A percentile compares a stretch with the other conserved stretches of the same genome.
Evolutionary conservation across 306 rosid genomes (phyloP).

Genomic region (Quercus agrifolia): DNA sequence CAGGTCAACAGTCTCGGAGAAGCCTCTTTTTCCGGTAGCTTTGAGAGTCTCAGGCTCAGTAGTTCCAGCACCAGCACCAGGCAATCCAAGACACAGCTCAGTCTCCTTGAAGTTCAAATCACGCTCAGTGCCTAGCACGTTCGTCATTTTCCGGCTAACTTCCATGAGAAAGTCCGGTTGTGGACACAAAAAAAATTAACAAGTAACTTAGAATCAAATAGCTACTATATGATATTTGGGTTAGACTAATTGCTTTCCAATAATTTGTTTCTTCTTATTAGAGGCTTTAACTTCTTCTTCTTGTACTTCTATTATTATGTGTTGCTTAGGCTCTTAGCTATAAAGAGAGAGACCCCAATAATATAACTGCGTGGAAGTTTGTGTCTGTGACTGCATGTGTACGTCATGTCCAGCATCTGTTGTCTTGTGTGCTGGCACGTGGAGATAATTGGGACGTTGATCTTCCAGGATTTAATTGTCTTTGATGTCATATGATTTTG

Average conservation of each 20-base stretch:
- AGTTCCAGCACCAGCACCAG: constrained; percentile 38
- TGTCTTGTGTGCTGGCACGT: constrained; percentile 22
- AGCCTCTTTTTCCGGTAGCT: constrained; percentile 78
- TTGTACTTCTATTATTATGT: constrained; percentile 38
- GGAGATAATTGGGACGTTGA: constrained; percentile 38
- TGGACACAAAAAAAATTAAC: background rate
- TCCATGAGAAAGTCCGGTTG: constrained; percentile 10
- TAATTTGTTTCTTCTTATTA: background rate
- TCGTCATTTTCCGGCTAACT: constrained; percentile 46
- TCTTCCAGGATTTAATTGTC: constrained; percentile 8
- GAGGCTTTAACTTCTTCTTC: constrained; percentile 10
- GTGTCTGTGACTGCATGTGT: constrained; percentile 58
- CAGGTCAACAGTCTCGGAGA: constrained; percentile 88
- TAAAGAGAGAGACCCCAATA: constrained; percentile 48
- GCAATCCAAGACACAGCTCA: constrained; percentile 89
- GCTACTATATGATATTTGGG: background rate
- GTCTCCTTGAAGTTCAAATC: constrained; percentile 78
- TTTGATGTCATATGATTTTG: constrained; percentile 19
- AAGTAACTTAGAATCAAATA: too few relatives aligned
- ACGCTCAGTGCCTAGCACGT: constrained; percentile 27
- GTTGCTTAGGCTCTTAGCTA: constrained; percentile 31
- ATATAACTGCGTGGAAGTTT: constrained; percentile 52
- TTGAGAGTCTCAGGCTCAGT: constrained; percentile 56
- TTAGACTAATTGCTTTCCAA: constrained; percentile 13
- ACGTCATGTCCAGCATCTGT: constrained; percentile 28